phyloP scores from a whole-genome alignment of 768 basidiomycete species.

The Tubosaeta sp. region DNA sequence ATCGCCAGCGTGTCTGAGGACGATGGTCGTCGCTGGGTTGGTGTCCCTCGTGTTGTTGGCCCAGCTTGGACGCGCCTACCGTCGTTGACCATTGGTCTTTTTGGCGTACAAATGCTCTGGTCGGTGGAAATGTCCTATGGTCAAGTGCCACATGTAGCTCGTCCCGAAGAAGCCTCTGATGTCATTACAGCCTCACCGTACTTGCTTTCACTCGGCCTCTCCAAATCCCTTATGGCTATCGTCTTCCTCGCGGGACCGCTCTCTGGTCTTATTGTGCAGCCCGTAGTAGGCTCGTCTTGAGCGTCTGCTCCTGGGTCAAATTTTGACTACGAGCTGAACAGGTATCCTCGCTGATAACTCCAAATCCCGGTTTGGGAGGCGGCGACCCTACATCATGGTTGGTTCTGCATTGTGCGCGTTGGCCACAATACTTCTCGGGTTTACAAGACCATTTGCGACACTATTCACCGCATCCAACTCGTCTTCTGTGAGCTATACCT shows the following conservation, averaged over 20 bases:
- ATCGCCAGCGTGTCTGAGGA: conserved; percentile 40
- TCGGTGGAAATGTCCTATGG: conserved; percentile 94
- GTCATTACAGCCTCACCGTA: conserved; percentile 68
- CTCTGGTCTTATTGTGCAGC: conserved; percentile 88
- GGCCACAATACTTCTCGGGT: conserved; percentile 82
- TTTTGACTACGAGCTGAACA: conserved; percentile 7
- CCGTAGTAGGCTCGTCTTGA: conserved; percentile 63
- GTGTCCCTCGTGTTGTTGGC: conserved; percentile 58
- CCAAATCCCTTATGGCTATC: conserved; percentile 81
- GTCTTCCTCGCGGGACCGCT: conserved; percentile 92
- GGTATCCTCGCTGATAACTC: conserved; percentile 79
- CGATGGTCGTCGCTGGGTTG: conserved; percentile 40
- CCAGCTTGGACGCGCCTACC: conserved; percentile 67
- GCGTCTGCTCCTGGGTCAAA: background rate
- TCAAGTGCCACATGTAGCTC: background rate
- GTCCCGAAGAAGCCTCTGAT: background rate
- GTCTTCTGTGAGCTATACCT: conserved; percentile 27
- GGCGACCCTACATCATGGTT: conserved; percentile 80
- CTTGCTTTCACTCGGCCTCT: conserved; percentile 80
- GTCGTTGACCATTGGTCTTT: conserved; percentile 67
- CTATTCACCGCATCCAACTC: conserved; percentile 37
- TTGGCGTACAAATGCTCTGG: conserved; percentile 90
- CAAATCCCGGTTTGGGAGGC: conserved; percentile 76
- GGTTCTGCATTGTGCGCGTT: conserved; percentile 62
- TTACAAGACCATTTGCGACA: conserved; percentile 63